These are phyloP conservation scores for Reutealis trisperma DNA, from an alignment of 345 rosid species.

Conservation along the genomic window DNA sequence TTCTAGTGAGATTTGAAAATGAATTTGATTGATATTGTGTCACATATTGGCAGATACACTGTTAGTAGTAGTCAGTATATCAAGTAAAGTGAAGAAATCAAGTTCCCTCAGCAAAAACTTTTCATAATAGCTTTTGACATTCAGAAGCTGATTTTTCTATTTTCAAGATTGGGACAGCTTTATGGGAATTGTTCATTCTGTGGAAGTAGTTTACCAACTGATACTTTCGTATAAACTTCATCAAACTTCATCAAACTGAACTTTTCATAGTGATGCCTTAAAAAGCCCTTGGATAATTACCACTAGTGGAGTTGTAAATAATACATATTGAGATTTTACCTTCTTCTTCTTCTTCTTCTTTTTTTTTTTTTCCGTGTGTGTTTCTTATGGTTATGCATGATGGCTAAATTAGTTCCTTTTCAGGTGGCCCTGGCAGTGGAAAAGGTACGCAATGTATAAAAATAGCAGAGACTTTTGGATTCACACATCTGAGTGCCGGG, in stretches of 20 bases:
- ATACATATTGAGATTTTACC: neutral
- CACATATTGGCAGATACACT: neutral
- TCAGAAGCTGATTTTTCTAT: neutral
- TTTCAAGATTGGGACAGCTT: neutral
- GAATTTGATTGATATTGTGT: neutral
- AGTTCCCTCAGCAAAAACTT: neutral
- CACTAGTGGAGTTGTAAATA: neutral
- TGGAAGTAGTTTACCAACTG: neutral
- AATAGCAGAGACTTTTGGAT: slow-evolving; percentile 33
- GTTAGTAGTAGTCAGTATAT: neutral
- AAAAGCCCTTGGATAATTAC: neutral
- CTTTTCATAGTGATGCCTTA: neutral
- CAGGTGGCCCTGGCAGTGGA: slow-evolving; percentile 43
- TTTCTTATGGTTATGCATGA: neutral
- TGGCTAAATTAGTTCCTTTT: neutral
- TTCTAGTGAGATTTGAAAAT: neutral
- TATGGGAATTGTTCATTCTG: neutral
- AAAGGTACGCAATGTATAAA: slow-evolving; percentile 38
- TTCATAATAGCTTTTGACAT: neutral
- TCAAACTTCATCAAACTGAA: neutral
- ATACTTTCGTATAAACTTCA: neutral
- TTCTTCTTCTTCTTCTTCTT: neutral
- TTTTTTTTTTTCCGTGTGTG: too few species aligned
- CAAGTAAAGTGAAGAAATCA: neutral
- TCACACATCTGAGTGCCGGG: slow-evolving; percentile 35